Base-by-base conservation (phyloP, 192 early-diverging fungal genomes). In the Coemansia sp. region DNA sequence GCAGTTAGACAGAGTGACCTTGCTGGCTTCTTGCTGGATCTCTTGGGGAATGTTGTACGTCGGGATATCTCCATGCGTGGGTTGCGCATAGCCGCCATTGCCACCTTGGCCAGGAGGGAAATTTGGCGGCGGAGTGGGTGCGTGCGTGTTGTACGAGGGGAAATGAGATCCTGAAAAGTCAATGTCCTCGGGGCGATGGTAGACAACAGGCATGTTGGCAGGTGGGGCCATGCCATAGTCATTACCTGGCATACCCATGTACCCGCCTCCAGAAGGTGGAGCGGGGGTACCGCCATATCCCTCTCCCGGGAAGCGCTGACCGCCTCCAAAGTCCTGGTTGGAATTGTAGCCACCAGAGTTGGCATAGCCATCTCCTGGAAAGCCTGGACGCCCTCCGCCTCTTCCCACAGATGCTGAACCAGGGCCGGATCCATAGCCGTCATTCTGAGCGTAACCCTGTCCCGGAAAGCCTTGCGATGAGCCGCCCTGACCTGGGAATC, bases 1-100 rank as follows among this genome's bases (percentile, higher is more conserved):
- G 60, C 76, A 83, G 72, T 85, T 79, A 29, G 84, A 85, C 27
- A 80, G 73, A 12, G 65, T 64, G 45, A 85, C 75, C 58, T 74
- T 55, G 65, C 73, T 72, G 32, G 76, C 80, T 25, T 83, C 72
- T 61, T 85, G 80, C 69, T 85, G 81, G 17, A 85, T 60, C 46
- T 75, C 71, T 37, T 76, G 73, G 0, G 81, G 76, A 25, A 84
- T 78, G 64, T 72, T 75, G 73, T 84, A 84, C 31, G 41, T 61
- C 15, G 81, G 76, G 19, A 84, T 84, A n/a, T 65, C 65, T 2
- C 81, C 81, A 32, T 84, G 81, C 2, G 46, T 61, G 4, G 70
- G 73, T 57, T 71, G 72, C 17, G 9, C 34, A 11, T 63, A 38
- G n/a, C 34, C 15, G 34, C 55, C 57, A n/a, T 71, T 45, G 38